Evolutionary conservation across 1,284 basidiomycete species (phyloP).

Genomic region (Sporisorium graminicola): DNA sequence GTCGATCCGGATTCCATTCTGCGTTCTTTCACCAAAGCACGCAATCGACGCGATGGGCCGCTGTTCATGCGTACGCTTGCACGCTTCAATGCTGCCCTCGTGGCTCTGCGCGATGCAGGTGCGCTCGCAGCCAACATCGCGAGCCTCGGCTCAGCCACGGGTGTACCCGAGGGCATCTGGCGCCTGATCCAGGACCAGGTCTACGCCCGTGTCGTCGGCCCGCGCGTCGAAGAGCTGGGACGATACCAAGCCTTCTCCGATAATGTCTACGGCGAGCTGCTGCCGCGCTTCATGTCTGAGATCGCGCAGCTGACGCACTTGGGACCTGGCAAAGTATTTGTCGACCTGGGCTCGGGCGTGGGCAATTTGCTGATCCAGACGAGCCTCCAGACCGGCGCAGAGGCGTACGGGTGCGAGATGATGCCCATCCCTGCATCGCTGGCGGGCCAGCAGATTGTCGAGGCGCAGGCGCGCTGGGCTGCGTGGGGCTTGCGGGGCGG

Average conservation of each 20-base stretch:
- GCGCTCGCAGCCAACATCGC: slow-evolving; percentile 65
- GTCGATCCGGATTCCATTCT: slow-evolving; percentile 71
- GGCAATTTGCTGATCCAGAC: slow-evolving; percentile 74
- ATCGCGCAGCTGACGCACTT: slow-evolving; percentile 69
- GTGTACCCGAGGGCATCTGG: slow-evolving; percentile 71
- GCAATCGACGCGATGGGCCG: slow-evolving; percentile 73
- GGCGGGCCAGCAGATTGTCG: slow-evolving; percentile 72
- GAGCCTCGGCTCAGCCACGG: slow-evolving; percentile 55
- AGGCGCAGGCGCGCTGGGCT: slow-evolving; percentile 72
- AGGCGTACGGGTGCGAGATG: slow-evolving; percentile 73
- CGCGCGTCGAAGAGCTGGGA: slow-evolving; percentile 72
- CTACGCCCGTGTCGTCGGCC: slow-evolving; percentile 74
- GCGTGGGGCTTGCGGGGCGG: slow-evolving; percentile 73
- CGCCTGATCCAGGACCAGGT: slow-evolving; percentile 73
- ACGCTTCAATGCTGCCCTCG: slow-evolving; percentile 72
- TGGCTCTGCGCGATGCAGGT: slow-evolving; percentile 69
- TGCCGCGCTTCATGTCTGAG: slow-evolving; percentile 70
- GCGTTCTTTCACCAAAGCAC: slow-evolving; percentile 72
- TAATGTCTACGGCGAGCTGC: slow-evolving; percentile 71
- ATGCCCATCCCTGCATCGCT: slow-evolving; percentile 72
- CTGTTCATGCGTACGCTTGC: slow-evolving; percentile 72
- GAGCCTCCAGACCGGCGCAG: slow-evolving; percentile 73
- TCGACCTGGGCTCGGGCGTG: slow-evolving; percentile 75
- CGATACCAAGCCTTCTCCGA: slow-evolving; percentile 71
- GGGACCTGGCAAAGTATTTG: slow-evolving; percentile 68